These are phyloP conservation scores for Helianthus tuberosus DNA, from an alignment of 129 eudicot species.

Conservation along the genomic window DNA sequence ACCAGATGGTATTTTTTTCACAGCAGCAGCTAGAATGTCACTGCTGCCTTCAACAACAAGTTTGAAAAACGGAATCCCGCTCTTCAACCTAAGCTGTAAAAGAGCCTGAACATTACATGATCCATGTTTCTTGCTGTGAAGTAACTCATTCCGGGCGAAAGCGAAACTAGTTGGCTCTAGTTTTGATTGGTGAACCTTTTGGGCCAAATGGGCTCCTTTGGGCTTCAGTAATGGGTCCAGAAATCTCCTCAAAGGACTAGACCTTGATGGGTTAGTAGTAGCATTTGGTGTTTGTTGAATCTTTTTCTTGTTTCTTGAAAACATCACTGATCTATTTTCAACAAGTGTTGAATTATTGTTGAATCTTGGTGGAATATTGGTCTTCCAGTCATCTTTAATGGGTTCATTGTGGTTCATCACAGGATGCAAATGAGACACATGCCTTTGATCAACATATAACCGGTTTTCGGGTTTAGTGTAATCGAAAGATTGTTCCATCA, in stretches of 20 bases:
- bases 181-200: constrained; percentile 35
- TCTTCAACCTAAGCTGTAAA: constrained; percentile 67
- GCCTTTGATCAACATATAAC: constrained; percentile 25
- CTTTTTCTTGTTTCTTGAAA: constrained; percentile 27
- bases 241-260: constrained; percentile 83
- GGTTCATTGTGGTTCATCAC: neutral
- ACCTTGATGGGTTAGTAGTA: constrained; percentile 44
- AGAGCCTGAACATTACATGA: constrained; percentile 56
- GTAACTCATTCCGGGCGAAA: constrained; percentile 21
- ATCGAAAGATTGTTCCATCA: constrained; percentile 28
- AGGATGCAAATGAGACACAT: too few relatives aligned
- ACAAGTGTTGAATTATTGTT: constrained; percentile 26
- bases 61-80: constrained; percentile 71
- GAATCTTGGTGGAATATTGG: constrained; percentile 38
- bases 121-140: constrained; percentile 39
- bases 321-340: constrained; percentile 23
- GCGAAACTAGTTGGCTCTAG: constrained; percentile 26
- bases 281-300: constrained; percentile 22
- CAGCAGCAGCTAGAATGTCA: constrained; percentile 77
- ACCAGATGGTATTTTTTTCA: constrained; percentile 53
- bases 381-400: constrained; percentile 46
- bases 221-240: constrained; percentile 75
- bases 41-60: constrained; percentile 61
- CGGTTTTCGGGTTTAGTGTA: constrained; percentile 45
- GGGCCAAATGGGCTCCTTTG: constrained; percentile 48